Conservation (phyloP, 164 flowering plant species). For the Echeveria elegans region DNA sequence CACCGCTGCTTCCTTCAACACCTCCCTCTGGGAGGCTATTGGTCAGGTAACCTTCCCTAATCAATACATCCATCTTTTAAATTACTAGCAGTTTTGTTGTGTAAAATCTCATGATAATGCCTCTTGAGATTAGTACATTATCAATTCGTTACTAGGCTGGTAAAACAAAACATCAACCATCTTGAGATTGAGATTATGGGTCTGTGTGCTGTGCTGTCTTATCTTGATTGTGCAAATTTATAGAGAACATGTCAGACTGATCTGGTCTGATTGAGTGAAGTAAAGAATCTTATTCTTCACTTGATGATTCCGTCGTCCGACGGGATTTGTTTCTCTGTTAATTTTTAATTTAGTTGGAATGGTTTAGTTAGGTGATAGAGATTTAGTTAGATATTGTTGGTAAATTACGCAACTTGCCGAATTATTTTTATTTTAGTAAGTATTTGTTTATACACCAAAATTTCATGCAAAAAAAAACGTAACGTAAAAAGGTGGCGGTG, state of each 20-base stretch:
- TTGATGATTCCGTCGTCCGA: not conserved
- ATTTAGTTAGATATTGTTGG: too few relatives aligned
- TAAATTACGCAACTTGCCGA: too few relatives aligned
- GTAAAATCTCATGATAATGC: too few relatives aligned
- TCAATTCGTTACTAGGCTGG: too few relatives aligned
- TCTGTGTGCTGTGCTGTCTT: not conserved
- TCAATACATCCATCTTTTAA: not conserved
- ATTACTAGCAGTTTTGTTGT: too few relatives aligned
- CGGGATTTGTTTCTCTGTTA: not conserved
- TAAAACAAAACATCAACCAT: too few relatives aligned
- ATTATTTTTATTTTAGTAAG: too few relatives aligned
- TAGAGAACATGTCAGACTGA: not conserved
- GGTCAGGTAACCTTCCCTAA: conserved; percentile 45
- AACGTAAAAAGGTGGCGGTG: not conserved
- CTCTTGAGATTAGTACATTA: not conserved
- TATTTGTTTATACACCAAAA: too few relatives aligned
- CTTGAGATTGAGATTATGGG: not conserved
- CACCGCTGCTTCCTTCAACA: conserved; percentile 81
- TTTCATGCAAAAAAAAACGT: too few relatives aligned
- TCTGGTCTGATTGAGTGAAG: not conserved
- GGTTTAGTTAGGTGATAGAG: too few relatives aligned
- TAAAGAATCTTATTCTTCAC: conserved; percentile 1
- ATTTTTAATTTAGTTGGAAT: too few relatives aligned
- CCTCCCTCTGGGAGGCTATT: conserved; percentile 68
- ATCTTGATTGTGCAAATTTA: not conserved